Base-by-base conservation (phyloP, 2,329 filamentous ascomycete genomes). In the Colletotrichum siamense region DNA sequence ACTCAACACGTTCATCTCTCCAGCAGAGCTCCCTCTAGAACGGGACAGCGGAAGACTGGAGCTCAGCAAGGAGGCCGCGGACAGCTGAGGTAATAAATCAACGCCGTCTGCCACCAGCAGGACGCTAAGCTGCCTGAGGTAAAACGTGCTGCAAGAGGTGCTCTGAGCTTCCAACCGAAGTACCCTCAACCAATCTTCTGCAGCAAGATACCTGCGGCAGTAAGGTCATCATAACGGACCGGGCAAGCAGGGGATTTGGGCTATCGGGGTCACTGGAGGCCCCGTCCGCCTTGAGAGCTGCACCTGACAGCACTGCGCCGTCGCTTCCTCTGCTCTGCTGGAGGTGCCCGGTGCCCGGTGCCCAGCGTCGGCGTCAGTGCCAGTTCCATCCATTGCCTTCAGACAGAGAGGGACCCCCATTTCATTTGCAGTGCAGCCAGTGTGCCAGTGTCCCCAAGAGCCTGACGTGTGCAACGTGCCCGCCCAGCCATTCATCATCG, bases 381-480 rank as follows among this genome's bases (percentile, higher is more conserved):
- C 44, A 49, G 44, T 49, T 49, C 44, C 44, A 12, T 49, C 0
- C 18, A 22, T 49, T 49, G 44, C 44, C 18, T 44, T 8, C 44
- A 61, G 55, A 49, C 30, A 59, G 49, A 49, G 59, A 49, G 30
- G 30, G 68, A 26, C 9, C 66, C 44, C 28, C 44, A 57, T 59
- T n/a, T 57, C 66, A 59, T 34, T 57, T 6, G 26, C n/a, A n/a
- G 30, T 36, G 32, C 32, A 30, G 10, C 15, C 32, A 30, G 28
- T 62, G n/a, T 64, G 3, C 61, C 32, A 16, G 22, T 13, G 8
- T 34, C 32, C 32, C 61, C 52, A 52, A 70, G 57, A 18, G 71
- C 75, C 68, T 77, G 75, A 77, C 75, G 72, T 77, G 66, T 67
- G 75, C 75, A 62, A 49, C 44, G 67, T 67, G 44, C 34, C 59